These are phyloP conservation scores for Candida cerambycidarum DNA, from an alignment of 805 yeast genomes.

Conservation along the genomic window DNA sequence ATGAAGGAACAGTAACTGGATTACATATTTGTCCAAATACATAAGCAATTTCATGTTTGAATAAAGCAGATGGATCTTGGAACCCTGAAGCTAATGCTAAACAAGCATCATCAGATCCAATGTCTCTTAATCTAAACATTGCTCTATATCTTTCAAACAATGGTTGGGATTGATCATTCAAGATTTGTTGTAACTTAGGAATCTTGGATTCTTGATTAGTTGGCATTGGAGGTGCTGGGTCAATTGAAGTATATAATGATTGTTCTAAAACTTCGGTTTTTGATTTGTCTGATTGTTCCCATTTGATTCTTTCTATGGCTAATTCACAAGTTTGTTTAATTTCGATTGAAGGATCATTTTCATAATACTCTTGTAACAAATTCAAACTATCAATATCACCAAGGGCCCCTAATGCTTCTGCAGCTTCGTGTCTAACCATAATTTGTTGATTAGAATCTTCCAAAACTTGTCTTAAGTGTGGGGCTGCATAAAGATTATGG, in stretches of 20 bases:
- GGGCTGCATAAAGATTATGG: slow-evolving; percentile 75
- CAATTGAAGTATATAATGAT: slow-evolving; percentile 83
- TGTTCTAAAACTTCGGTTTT: slow-evolving; percentile 69
- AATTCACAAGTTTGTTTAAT: slow-evolving; percentile 97
- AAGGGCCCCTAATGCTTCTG: slow-evolving; percentile 96
- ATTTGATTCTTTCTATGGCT: slow-evolving; percentile 90
- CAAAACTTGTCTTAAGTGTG: slow-evolving; percentile 70
- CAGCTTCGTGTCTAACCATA: slow-evolving; percentile 99
- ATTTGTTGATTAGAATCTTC: slow-evolving; percentile 67
- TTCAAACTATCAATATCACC: slow-evolving; percentile 76
- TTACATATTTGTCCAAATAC: slow-evolving; percentile 96
- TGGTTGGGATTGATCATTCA: slow-evolving; percentile 76
- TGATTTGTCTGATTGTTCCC: slow-evolving; percentile 75
- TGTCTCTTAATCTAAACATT: slow-evolving; percentile 95
- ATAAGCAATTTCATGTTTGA: slow-evolving; percentile 97
- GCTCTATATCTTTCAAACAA: slow-evolving; percentile 95
- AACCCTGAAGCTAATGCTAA: slow-evolving; percentile 90
- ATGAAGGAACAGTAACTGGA: slow-evolving; percentile 87
- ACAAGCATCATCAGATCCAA: slow-evolving; percentile 91
- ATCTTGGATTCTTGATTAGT: slow-evolving; percentile 53
- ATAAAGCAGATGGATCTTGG: slow-evolving; percentile 85
- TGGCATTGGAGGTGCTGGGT: slow-evolving; percentile 98
- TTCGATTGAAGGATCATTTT: slow-evolving; percentile 78
- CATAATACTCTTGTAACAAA: slow-evolving; percentile 60
- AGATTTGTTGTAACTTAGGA: slow-evolving; percentile 59